phyloP scores from a whole-genome alignment of 2,329 filamentous ascomycete genomes.

The Fusarium mexicanum region DNA sequence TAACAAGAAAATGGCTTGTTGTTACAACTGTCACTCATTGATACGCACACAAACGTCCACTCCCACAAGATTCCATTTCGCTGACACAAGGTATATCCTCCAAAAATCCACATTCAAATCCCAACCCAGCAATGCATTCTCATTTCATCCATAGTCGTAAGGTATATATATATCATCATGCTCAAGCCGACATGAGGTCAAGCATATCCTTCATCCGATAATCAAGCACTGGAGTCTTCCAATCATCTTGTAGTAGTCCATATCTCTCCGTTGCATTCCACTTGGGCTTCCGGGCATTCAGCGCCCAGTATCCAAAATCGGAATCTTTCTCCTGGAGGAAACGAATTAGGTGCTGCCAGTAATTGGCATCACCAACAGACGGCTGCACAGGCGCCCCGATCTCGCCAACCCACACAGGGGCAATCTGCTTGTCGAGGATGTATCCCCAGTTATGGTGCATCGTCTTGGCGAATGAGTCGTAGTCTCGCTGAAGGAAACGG shows the following conservation, averaged over 20 bases:
- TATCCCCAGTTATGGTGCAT: constrained; percentile 76
- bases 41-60: neutral
- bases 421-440: constrained; percentile 57
- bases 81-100: constrained; percentile 28
- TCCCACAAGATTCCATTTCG: neutral
- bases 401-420: constrained; percentile 75
- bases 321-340: constrained; percentile 67
- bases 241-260: constrained; percentile 70
- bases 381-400: constrained; percentile 67
- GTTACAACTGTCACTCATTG: neutral
- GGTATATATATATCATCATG: neutral
- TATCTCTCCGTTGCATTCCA: constrained; percentile 68
- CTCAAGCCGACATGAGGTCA: constrained; percentile 56
- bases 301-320: constrained; percentile 76
- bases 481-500: constrained; percentile 68
- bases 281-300: constrained; percentile 72
- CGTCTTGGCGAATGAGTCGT: constrained; percentile 68
- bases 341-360: constrained; percentile 71
- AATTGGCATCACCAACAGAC: constrained; percentile 66
- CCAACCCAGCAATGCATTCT: constrained; percentile 4
- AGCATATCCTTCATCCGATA: constrained; percentile 71
- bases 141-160: constrained; percentile 10
- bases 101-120: neutral
- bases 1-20: neutral
- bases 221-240: constrained; percentile 69